phyloP scores from a whole-genome alignment of 1,284 basidiomycete species.

The Naganishia liquefaciens region DNA sequence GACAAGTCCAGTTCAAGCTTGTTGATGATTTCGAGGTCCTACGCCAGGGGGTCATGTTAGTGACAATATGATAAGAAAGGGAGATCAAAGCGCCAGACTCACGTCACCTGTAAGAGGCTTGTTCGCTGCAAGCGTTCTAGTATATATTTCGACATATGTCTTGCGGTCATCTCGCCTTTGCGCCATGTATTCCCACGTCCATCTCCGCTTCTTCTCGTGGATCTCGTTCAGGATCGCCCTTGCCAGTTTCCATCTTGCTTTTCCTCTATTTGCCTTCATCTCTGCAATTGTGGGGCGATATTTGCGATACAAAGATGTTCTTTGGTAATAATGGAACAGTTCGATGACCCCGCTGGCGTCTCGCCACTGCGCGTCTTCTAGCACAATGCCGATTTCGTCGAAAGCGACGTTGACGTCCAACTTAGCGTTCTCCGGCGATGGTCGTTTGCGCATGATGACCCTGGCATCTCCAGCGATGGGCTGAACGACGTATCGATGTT shows the following conservation, averaged over 20 bases:
- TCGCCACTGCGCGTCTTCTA: slow-evolving; percentile 95
- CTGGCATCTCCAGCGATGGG: slow-evolving; percentile 95
- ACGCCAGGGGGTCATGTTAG: background rate
- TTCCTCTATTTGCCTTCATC: slow-evolving; percentile 66
- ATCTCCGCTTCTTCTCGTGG: slow-evolving; percentile 77
- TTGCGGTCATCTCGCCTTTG: slow-evolving; percentile 83
- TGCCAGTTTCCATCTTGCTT: slow-evolving; percentile 79
- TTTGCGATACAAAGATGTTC: slow-evolving; percentile 78
- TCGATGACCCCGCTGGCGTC: slow-evolving; percentile 92
- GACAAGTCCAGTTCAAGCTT: slow-evolving; percentile 77
- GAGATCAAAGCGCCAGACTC: slow-evolving; percentile 36
- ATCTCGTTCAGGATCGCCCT: slow-evolving; percentile 82
- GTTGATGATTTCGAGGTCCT: slow-evolving; percentile 68
- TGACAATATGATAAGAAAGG: slow-evolving; percentile 16
- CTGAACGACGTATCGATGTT: slow-evolving; percentile 93
- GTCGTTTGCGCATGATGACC: slow-evolving; percentile 78
- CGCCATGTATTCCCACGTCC: slow-evolving; percentile 91
- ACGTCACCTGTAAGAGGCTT: slow-evolving; percentile 59
- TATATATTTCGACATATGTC: slow-evolving; percentile 75
- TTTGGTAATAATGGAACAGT: slow-evolving; percentile 94
- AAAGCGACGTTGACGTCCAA: slow-evolving; percentile 89
- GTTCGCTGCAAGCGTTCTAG: slow-evolving; percentile 62
- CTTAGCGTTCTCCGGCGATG: slow-evolving; percentile 72
- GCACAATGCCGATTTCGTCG: slow-evolving; percentile 87
- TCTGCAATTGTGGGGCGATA: slow-evolving; percentile 69